These are phyloP conservation scores for Plenodomus lindquistii DNA, from an alignment of 2,329 filamentous ascomycete genomes.

Conservation along the genomic window DNA sequence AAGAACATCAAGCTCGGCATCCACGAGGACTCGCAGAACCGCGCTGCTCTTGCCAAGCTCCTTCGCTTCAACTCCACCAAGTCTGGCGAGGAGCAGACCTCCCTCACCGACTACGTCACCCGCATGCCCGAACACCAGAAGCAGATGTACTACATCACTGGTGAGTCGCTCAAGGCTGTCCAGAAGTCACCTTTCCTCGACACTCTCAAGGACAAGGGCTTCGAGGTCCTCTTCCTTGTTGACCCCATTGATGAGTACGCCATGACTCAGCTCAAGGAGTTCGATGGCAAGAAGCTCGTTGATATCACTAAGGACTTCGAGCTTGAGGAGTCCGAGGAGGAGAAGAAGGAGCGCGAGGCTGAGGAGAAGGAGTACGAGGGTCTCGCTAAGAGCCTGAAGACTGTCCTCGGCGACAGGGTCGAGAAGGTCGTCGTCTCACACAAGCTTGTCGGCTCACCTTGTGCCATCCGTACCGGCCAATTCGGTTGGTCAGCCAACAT, in stretches of 20 bases:
- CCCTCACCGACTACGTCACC: constrained; percentile 94
- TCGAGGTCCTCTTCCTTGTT: constrained; percentile 98
- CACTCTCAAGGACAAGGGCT: constrained; percentile 97
- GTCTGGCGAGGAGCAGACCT: constrained; percentile 94
- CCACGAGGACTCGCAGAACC: constrained; percentile 99
- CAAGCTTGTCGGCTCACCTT: constrained; percentile 93
- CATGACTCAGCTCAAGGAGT: constrained; percentile 99
- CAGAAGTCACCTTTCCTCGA: constrained; percentile 98
- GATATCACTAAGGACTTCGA: constrained; percentile 99
- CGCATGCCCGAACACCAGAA: constrained; percentile 99
- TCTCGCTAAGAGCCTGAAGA: constrained; percentile 97
- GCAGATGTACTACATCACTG: constrained; percentile 99
- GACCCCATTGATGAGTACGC: constrained; percentile 99
- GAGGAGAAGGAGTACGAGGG: constrained; percentile 98
- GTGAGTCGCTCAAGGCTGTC: constrained; percentile 98
- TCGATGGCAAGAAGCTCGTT: constrained; percentile 99
- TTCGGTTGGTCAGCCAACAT: constrained; percentile 99
- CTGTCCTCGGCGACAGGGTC: constrained; percentile 97
- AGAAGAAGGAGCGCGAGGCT: constrained; percentile 93
- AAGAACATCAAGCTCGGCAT: constrained; percentile 99
- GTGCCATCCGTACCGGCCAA: constrained; percentile 98
- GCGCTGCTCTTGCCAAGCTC: constrained; percentile 88
- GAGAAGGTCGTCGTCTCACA: constrained; percentile 99
- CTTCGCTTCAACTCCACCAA: constrained; percentile 99
- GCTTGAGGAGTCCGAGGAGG: constrained; percentile 98